phyloP scores from a whole-genome alignment of 129 eudicot species.

The Artemisia argyi region DNA sequence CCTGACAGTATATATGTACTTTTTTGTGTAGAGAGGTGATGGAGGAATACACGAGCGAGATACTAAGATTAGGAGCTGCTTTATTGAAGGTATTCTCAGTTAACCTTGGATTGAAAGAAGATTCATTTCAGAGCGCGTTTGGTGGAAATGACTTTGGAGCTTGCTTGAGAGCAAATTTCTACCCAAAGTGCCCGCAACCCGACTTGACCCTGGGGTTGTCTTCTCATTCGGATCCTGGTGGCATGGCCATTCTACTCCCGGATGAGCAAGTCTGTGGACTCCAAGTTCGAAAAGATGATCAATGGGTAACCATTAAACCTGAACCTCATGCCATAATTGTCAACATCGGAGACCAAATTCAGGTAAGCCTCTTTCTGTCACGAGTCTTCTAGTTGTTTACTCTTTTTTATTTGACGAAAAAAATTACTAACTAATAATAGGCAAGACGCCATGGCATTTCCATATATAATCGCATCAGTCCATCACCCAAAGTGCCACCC shows the following conservation, averaged over 20 bases:
- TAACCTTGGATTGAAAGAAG: conserved; percentile 59
- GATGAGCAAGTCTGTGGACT: conserved; percentile 71
- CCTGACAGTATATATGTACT: neutral
- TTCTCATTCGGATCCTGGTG: conserved; percentile 92
- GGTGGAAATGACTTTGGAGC: conserved; percentile 77
- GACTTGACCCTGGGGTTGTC: conserved; percentile 77
- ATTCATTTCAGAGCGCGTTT: conserved; percentile 57
- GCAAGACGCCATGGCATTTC: too few relatives aligned
- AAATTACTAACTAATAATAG: too few relatives aligned
- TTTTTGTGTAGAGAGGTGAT: conserved; percentile 56
- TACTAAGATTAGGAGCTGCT: conserved; percentile 52
- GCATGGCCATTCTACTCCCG: conserved; percentile 70
- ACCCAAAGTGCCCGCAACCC: conserved; percentile 91
- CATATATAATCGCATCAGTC: too few relatives aligned
- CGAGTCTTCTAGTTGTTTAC: neutral
- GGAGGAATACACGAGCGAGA: conserved; percentile 55
- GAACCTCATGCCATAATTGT: conserved; percentile 65
- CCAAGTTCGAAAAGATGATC: conserved; percentile 52
- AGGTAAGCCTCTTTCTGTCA: conserved; percentile 39
- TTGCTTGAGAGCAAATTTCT: conserved; percentile 71
- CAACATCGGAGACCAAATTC: conserved; percentile 87
- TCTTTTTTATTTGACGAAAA: too few relatives aligned
- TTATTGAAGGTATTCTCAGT: conserved; percentile 49
- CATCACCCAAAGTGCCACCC: too few relatives aligned
- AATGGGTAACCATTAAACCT: conserved; percentile 74